phyloP scores from a whole-genome alignment of 495 filamentous ascomycete genomes.

The Trichocladium antarcticum region DNA sequence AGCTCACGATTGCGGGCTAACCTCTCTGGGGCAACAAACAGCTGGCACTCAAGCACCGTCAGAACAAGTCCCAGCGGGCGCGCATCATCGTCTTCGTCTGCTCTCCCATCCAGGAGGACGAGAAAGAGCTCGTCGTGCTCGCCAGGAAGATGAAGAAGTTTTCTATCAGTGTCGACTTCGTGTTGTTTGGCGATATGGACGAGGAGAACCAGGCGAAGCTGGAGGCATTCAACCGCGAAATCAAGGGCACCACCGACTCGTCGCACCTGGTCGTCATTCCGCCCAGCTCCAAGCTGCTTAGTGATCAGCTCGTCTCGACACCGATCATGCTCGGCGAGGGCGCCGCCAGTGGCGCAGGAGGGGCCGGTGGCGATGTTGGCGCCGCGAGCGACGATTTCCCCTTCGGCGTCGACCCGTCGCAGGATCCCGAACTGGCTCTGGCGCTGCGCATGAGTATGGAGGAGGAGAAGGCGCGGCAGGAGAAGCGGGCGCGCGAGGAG shows the following conservation, averaged over 20 bases:
- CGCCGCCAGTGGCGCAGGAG: conserved; percentile 35
- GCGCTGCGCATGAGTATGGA: conserved; percentile 97
- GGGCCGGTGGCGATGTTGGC: conserved; percentile 48
- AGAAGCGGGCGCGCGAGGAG: conserved; percentile 63
- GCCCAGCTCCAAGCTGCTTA: conserved; percentile 80
- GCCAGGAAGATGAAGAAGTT: conserved; percentile 98
- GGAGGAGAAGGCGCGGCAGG: conserved; percentile 83
- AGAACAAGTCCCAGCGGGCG: conserved; percentile 91
- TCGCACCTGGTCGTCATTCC: conserved; percentile 85
- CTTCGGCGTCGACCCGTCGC: conserved; percentile 67
- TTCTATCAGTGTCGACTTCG: conserved; percentile 81
- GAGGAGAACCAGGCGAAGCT: conserved; percentile 81
- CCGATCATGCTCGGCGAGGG: conserved; percentile 79
- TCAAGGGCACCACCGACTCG: conserved; percentile 71
- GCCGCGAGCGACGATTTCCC: conserved; percentile 44
- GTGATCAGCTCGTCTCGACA: conserved; percentile 83
- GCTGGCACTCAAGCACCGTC: conserved; percentile 95
- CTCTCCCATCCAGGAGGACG: conserved; percentile 77
- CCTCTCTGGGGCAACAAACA: conserved; percentile 36
- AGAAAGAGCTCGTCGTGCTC: conserved; percentile 77
- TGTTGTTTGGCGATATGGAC: conserved; percentile 87
- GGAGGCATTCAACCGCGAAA: conserved; percentile 79
- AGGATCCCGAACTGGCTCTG: conserved; percentile 86
- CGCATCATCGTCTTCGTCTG: conserved; percentile 94
- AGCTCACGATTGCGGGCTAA: background rate